Conservation (phyloP, 163 green algal species). For the Trebouxiophyceae sp. region DNA sequence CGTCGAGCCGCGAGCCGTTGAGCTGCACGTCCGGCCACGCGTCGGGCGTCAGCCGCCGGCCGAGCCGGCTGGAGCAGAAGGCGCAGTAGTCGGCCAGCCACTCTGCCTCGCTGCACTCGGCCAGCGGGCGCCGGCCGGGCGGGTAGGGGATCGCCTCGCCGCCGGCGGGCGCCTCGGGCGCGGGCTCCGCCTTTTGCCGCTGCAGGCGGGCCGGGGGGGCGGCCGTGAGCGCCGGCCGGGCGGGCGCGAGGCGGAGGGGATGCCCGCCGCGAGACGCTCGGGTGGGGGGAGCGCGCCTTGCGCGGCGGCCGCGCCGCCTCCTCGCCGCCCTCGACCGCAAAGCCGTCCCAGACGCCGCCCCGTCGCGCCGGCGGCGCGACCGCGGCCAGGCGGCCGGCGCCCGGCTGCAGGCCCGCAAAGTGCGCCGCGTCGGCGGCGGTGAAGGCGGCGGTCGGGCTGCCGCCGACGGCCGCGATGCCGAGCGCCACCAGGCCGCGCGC, state of each 20-base stretch:
- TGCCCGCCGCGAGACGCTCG: too few species aligned
- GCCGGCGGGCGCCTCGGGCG: background rate
- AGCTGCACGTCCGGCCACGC: constrained; percentile 46
- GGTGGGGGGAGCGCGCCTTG: too few species aligned
- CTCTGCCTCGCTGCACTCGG: constrained; percentile 36
- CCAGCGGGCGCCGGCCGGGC: constrained; percentile 34
- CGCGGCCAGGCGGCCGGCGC: background rate
- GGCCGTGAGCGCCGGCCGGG: too few species aligned
- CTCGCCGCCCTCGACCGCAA: too few species aligned
- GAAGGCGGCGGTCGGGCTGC: constrained; percentile 22
- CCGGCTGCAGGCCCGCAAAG: constrained; percentile 5
- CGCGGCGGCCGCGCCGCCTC: too few species aligned
- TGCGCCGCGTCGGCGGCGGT: too few species aligned
- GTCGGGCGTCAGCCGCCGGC: constrained; percentile 13
- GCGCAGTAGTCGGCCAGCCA: constrained; percentile 36
- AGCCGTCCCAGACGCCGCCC: too few species aligned
- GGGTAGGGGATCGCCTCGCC: constrained; percentile 17
- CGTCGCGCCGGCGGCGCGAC: too few species aligned
- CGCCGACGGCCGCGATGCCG: constrained; percentile 56
- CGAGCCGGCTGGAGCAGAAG: constrained; percentile 4
- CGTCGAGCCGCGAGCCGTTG: constrained; percentile 48
- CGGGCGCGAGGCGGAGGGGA: too few species aligned
- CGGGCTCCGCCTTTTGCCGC: background rate
- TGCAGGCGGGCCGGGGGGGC: too few species aligned
- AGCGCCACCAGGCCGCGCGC: constrained; percentile 50